Conservation (phyloP, 495 filamentous ascomycete species). For the Aspergillus incahuasiensis region DNA sequence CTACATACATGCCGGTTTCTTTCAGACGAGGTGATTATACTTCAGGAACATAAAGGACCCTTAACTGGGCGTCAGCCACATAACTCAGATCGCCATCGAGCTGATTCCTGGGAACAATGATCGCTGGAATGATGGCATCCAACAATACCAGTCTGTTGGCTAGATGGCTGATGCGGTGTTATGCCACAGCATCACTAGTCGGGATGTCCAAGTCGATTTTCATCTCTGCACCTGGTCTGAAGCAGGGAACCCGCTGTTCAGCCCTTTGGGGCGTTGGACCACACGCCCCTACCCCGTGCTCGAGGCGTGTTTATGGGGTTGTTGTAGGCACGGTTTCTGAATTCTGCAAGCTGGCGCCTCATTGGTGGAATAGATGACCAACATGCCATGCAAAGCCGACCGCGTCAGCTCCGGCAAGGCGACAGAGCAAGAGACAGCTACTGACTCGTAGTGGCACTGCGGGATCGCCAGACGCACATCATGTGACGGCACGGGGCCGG, state of each 20-base stretch:
- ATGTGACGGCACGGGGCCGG: slow-evolving; percentile 20
- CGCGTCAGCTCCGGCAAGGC: slow-evolving; percentile 2
- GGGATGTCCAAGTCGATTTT: neutral
- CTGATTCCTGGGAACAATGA: neutral
- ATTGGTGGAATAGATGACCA: neutral
- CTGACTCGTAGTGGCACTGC: neutral
- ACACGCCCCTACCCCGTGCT: slow-evolving; percentile 1
- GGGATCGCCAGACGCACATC: slow-evolving; percentile 15
- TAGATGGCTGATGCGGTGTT: slow-evolving; percentile 7
- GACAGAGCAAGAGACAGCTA: neutral
- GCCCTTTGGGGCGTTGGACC: neutral
- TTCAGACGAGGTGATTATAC: neutral
- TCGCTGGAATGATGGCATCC: neutral
- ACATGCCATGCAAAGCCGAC: neutral
- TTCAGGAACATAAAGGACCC: neutral
- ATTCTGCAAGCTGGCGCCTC: no score
- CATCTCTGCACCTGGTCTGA: neutral
- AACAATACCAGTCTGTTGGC: neutral
- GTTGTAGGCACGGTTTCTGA: no score
- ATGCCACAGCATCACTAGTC: slow-evolving; percentile 9
- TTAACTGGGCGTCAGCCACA: neutral
- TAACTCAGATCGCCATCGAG: neutral
- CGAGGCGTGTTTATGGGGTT: neutral
- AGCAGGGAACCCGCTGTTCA: neutral
- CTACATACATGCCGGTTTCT: slow-evolving; percentile 8